Evolutionary conservation across 2,329 filamentous ascomycete genomes (phyloP).

Genomic region (Xylaria sp.): DNA sequence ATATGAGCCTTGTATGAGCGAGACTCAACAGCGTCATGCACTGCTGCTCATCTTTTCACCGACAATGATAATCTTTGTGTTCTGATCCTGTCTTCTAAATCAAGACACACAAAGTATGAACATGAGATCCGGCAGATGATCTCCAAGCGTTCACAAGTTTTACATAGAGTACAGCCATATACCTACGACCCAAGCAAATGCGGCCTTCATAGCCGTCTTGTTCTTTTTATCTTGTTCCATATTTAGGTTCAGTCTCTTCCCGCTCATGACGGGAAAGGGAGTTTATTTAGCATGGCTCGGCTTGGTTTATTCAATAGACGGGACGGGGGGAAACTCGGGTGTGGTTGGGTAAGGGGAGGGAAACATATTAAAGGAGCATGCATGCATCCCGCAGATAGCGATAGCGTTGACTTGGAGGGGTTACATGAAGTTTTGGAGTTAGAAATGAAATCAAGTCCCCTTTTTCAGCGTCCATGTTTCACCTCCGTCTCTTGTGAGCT

Average conservation of each 20-base stretch:
- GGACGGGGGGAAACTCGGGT: background rate
- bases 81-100: background rate
- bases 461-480: background rate
- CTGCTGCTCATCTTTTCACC: background rate
- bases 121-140: background rate
- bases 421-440: background rate
- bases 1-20: too few species aligned
- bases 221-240: background rate
- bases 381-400: background rate
- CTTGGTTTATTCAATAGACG: slow-evolving; percentile 21
- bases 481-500: background rate
- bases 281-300: background rate
- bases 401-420: background rate
- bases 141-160: slow-evolving; percentile 1
- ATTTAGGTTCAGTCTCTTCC: background rate
- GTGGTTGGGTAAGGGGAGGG: background rate
- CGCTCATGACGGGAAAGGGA: background rate
- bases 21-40: background rate
- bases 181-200: background rate
- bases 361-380: background rate
- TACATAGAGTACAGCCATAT: background rate
- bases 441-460: background rate
- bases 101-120: background rate
- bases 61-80: too few species aligned
- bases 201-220: background rate